Evolutionary conservation across 306 rosid genomes (phyloP).

Genomic region (Myrica gale): DNA sequence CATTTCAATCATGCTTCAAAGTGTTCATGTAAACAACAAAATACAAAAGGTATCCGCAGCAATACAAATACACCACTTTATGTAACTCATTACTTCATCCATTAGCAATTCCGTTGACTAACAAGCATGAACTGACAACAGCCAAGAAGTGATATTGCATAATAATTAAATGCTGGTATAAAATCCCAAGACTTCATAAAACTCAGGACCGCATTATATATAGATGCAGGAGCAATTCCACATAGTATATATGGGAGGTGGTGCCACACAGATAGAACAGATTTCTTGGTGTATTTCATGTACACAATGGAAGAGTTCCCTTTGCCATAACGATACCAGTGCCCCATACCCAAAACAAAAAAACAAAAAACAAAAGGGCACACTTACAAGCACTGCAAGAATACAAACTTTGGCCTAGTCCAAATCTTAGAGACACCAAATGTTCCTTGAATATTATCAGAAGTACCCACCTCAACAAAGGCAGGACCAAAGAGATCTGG

Average conservation of each 20-base stretch:
- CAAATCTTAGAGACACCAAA: background rate
- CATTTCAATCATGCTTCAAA: conserved; percentile 6
- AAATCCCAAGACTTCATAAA: background rate
- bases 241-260: background rate
- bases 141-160: background rate
- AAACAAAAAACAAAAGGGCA: too few species aligned
- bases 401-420: background rate
- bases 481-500: conserved; percentile 73
- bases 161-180: background rate
- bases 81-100: background rate
- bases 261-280: background rate
- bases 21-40: background rate
- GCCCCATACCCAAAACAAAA: too few species aligned
- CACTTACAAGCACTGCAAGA: background rate
- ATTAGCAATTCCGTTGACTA: background rate
- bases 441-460: conserved; percentile 12
- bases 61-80: background rate
- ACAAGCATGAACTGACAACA: background rate
- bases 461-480: conserved; percentile 68
- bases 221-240: conserved; percentile 1
- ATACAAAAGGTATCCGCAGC: background rate
- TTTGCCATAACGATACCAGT: background rate
- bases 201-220: background rate
- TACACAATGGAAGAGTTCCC: background rate
- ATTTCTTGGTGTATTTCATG: background rate